Evolutionary conservation across 768 basidiomycete genomes (phyloP), one percentile per base, ranked within the genome.

Genomic region (Termitomyces sp.): DNA sequence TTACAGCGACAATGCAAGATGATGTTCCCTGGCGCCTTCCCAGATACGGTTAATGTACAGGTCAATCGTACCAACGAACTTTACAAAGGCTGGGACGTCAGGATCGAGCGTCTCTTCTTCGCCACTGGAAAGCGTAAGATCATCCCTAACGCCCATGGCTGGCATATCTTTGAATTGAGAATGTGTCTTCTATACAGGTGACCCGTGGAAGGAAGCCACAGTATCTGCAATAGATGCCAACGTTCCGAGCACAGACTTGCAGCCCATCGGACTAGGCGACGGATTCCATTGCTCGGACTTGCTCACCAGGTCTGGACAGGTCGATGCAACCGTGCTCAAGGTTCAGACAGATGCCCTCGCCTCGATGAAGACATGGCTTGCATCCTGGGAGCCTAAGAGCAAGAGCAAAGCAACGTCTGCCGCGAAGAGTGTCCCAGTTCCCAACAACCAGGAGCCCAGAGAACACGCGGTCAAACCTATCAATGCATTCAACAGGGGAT

Each of bases 261-360:
- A 86, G 63, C 83, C 85, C 0, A 85, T 89, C 53, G 78, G 72
- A 22, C 66, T 80, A 7, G 73, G 81, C 26, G 79, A 86, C 60
- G 87, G 84, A 0, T 90, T 86, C 79, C 88, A 89, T 63, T 79
- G 79, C 65, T 84, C 87, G 12, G 87, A 90, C 63, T 64, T 90
- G 37, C 39, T 71, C 52, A 68, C 72, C 0, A 31, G 57, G 20
- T 72, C 73, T 29, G 82, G 76, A 2, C 29, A 60, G 4, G 75
- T 74, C 6, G 86, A 88, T 58, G 61, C 76, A 14, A 83, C 81
- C 2, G 72, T 88, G 31, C 66, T 66, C 5, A 71, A 74, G 0
- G 85, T 88, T 4, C 86, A 88, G 64, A 61, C 68, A 41, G 68
- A 81, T 43, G 84, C 71, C 0, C 71, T 90, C n/a, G 68, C 71